A percentile compares a stretch with the other conserved stretches of the same genome.
These are phyloP conservation scores for Fusarium sp. DNA, from an alignment of 2,329 filamentous ascomycete species.

Conservation along the genomic window DNA sequence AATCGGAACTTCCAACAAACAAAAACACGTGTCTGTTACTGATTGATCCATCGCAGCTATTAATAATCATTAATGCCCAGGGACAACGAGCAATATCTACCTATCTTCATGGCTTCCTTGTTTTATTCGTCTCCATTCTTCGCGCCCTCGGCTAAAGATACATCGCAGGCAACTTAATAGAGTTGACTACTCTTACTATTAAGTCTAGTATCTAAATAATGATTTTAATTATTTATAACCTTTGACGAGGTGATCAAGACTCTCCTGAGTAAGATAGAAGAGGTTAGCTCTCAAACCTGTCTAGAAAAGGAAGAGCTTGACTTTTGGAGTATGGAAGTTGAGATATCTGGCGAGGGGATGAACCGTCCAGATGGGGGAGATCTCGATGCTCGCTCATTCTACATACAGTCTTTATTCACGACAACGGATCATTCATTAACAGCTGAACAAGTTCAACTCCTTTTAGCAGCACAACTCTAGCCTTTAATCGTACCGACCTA, in stretches of 20 bases:
- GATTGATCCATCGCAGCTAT: no score
- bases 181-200: no score
- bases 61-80: no score
- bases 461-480: slow-evolving; percentile 26
- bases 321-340: slow-evolving; percentile 39
- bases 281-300: slow-evolving; percentile 4
- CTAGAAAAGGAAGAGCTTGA: slow-evolving; percentile 27
- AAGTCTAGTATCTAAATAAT: no score
- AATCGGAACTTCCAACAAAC: no score
- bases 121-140: no score
- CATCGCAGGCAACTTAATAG: no score
- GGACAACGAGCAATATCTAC: no score
- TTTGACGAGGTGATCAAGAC: slow-evolving; percentile 31
- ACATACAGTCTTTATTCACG: slow-evolving; percentile 30
- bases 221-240: neutral
- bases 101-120: no score
- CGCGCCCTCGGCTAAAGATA: no score
- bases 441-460: slow-evolving; percentile 4
- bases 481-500: slow-evolving; percentile 36
- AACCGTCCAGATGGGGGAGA: slow-evolving; percentile 30
- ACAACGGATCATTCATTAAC: slow-evolving; percentile 40
- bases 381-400: slow-evolving; percentile 39
- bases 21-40: no score
- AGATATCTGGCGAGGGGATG: slow-evolving; percentile 34
- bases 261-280: slow-evolving; percentile 15